Percentiles rank a stretch among this genome's conserved stretches.
phyloP scores from a whole-genome alignment of 768 basidiomycete genomes.

The Fomitopsis pulvina region DNA sequence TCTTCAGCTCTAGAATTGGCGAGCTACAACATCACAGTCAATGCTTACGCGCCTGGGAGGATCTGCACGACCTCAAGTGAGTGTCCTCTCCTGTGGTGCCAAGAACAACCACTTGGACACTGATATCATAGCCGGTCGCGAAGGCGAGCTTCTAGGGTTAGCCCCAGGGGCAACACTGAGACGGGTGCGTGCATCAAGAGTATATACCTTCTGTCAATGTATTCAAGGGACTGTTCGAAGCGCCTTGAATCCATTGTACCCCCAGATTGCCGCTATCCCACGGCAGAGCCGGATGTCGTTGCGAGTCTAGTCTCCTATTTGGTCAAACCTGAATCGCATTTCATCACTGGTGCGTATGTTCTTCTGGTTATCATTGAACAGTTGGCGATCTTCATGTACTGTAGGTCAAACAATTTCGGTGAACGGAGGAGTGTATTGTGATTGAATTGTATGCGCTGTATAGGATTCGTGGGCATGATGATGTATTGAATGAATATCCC shows the following conservation, averaged over 20 bases:
- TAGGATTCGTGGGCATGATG: too few species aligned
- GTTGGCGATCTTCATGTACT: not conserved
- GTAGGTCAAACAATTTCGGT: too few species aligned
- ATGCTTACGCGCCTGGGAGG: conserved; percentile 31
- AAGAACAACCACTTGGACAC: too few species aligned
- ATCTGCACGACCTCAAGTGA: conserved; percentile 27
- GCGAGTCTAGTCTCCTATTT: conserved; percentile 17
- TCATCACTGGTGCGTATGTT: conserved; percentile 11
- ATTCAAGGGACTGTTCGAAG: not conserved
- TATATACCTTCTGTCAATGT: too few species aligned
- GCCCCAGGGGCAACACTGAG: too few species aligned
- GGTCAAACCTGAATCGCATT: conserved; percentile 13
- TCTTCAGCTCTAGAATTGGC: conserved; percentile 13
- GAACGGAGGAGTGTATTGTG: too few species aligned
- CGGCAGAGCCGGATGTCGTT: conserved; percentile 5
- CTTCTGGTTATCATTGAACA: not conserved
- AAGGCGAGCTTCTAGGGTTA: too few species aligned
- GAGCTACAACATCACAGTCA: conserved; percentile 19
- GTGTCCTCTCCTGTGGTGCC: not conserved
- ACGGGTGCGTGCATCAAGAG: too few species aligned
- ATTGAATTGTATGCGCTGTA: too few species aligned
- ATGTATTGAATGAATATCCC: too few species aligned
- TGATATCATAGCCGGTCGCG: too few species aligned
- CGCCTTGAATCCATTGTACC: not conserved
- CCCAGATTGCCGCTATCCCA: not conserved